phyloP scores from a whole-genome alignment of 1,284 basidiomycete species.

The Hymenochaete sp. region DNA sequence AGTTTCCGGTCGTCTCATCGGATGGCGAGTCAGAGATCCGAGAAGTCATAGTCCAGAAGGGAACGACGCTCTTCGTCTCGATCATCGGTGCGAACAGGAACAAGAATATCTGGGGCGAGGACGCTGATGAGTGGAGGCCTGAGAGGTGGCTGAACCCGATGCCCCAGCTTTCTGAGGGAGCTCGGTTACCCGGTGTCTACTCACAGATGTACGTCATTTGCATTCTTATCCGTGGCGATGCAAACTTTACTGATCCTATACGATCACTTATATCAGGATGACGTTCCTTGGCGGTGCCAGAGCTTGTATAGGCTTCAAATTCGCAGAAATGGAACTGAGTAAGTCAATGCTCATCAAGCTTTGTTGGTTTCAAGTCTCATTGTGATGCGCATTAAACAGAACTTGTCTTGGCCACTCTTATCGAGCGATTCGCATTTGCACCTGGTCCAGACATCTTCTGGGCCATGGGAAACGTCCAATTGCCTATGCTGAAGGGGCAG shows the following conservation, averaged over 20 bases:
- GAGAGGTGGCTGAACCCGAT: slow-evolving; percentile 16
- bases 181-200: slow-evolving; percentile 11
- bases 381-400: slow-evolving; percentile 4
- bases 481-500: too few relatives aligned
- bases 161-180: not conserved
- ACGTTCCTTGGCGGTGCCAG: slow-evolving; percentile 20
- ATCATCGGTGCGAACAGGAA: slow-evolving; percentile 20
- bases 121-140: slow-evolving; percentile 22
- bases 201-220: slow-evolving; percentile 10
- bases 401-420: slow-evolving; percentile 10
- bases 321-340: slow-evolving; percentile 13
- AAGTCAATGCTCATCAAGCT: not conserved
- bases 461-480: slow-evolving; percentile 8
- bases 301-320: slow-evolving; percentile 18
- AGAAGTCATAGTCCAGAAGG: slow-evolving; percentile 10
- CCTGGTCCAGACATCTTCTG: slow-evolving; percentile 15
- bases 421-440: slow-evolving; percentile 13
- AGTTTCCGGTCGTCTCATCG: slow-evolving; percentile 15
- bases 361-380: not conserved
- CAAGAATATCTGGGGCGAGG: slow-evolving; percentile 24
- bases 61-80: slow-evolving; percentile 20
- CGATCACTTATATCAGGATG: slow-evolving; percentile 15
- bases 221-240: not conserved
- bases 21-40: slow-evolving; percentile 6
- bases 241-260: not conserved